Evolutionary conservation across 2,329 filamentous ascomycete genomes (phyloP).

Genomic region (Byssothecium circinans): DNA sequence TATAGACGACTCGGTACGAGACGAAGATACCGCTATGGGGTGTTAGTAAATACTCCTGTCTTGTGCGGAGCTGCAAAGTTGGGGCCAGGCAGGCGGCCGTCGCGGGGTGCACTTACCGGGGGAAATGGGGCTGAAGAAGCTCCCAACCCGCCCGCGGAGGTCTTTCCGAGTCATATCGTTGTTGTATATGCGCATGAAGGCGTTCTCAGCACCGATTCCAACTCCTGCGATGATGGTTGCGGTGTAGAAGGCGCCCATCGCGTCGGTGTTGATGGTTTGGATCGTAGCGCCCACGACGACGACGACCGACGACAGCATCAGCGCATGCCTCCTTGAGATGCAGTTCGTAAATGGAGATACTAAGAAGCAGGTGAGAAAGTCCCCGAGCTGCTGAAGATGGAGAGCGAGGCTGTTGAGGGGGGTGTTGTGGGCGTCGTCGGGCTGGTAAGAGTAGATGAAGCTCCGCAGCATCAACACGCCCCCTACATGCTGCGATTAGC

Average conservation of each 20-base stretch:
- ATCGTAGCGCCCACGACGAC: conserved; percentile 42
- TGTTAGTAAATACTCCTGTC: conserved; percentile 50
- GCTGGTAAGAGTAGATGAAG: conserved; percentile 49
- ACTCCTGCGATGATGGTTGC: too few species aligned
- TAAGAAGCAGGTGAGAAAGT: conserved; percentile 55
- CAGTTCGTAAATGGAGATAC: conserved; percentile 53
- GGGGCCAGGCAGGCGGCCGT: background rate
- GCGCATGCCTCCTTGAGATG: conserved; percentile 44
- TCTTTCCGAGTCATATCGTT: too few species aligned
- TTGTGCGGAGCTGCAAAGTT: background rate
- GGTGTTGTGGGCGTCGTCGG: conserved; percentile 44
- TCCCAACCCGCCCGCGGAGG: conserved; percentile 47
- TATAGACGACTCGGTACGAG: conserved; percentile 59
- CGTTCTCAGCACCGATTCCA: too few species aligned
- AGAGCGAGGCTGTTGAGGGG: conserved; percentile 52
- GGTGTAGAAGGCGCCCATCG: too few species aligned
- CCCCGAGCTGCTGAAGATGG: conserved; percentile 56
- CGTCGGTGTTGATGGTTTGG: conserved; percentile 45
- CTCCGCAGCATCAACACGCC: conserved; percentile 50
- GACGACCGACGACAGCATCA: conserved; percentile 48
- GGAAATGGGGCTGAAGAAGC: conserved; percentile 57
- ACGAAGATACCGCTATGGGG: conserved; percentile 53
- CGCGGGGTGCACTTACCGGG: conserved; percentile 34
- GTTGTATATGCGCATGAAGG: too few species aligned
- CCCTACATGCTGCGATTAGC: conserved; percentile 27